Conservation (phyloP, 2,329 filamentous ascomycete species). For the Aureobasidium melanogenum region DNA sequence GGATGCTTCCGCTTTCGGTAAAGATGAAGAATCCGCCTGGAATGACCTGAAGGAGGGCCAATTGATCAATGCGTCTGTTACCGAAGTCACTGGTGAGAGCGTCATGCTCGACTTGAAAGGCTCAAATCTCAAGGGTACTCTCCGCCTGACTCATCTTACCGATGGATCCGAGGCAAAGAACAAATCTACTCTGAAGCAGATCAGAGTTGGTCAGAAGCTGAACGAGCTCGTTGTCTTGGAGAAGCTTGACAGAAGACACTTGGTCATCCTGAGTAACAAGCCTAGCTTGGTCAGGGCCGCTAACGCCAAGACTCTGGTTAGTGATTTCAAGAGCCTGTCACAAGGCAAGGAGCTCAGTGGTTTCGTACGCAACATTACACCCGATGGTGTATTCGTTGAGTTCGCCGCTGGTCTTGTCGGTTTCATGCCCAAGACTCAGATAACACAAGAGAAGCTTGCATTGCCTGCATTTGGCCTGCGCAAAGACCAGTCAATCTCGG, state of each 20-base stretch:
- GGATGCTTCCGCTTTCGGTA: conserved; percentile 69
- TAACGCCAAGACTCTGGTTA: conserved; percentile 63
- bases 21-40: conserved; percentile 65
- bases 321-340: conserved; percentile 60
- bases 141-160: conserved; percentile 70
- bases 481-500: conserved; percentile 65
- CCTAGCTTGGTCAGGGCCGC: conserved; percentile 69
- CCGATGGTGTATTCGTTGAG: conserved; percentile 77
- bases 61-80: conserved; percentile 63
- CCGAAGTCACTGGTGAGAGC: conserved; percentile 35
- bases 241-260: conserved; percentile 68
- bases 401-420: conserved; percentile 72
- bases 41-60: conserved; percentile 64
- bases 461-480: conserved; percentile 70
- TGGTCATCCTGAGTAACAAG: conserved; percentile 73
- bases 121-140: conserved; percentile 64
- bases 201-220: conserved; percentile 75
- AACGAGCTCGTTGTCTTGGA: conserved; percentile 77
- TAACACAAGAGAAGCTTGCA: conserved; percentile 59
- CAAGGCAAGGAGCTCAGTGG: conserved; percentile 62
- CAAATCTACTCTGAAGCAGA: conserved; percentile 65
- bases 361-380: conserved; percentile 77
- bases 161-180: conserved; percentile 79
- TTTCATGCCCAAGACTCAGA: conserved; percentile 67
- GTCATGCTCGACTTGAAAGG: conserved; percentile 63